These are phyloP conservation scores for Calonectria hawksworthii DNA, from an alignment of 2,329 filamentous ascomycete species.

Conservation along the genomic window DNA sequence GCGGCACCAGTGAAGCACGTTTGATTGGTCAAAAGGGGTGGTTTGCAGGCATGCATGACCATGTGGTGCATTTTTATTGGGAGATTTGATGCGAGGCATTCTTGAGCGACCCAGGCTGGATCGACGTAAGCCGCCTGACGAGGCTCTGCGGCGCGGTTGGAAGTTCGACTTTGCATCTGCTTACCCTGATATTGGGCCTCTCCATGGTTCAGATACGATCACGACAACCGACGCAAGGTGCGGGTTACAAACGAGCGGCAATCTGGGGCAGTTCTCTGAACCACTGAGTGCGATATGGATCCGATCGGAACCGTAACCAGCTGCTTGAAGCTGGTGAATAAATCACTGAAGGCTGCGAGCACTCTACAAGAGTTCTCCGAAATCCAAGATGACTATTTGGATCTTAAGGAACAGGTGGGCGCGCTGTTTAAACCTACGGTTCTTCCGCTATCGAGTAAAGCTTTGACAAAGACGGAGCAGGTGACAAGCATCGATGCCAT, in stretches of 20 bases:
- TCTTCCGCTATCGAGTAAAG: neutral
- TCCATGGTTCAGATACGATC: neutral
- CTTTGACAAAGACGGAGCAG: neutral
- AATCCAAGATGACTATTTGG: neutral
- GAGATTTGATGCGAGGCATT: neutral
- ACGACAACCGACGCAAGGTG: too few relatives aligned
- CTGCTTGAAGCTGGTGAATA: neutral
- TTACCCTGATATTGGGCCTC: neutral
- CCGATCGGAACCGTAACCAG: neutral
- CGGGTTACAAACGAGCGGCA: too few relatives aligned
- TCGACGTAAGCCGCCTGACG: neutral
- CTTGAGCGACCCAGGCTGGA: neutral
- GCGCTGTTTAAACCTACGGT: too few relatives aligned
- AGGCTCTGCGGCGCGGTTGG: neutral
- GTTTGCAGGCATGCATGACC: neutral
- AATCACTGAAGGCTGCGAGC: neutral
- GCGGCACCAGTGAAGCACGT: neutral
- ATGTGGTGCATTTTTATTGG: neutral
- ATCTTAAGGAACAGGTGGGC: neutral
- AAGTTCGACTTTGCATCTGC: neutral
- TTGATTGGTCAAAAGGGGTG: neutral
- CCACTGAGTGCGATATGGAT: neutral
- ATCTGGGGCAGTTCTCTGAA: too few relatives aligned
- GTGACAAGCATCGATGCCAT: neutral
- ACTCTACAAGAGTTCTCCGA: neutral